Percentiles rank a stretch among this genome's conserved stretches.
Conservation (phyloP, 1,284 basidiomycete species). For the Apiotrichum veenhuisii region DNA sequence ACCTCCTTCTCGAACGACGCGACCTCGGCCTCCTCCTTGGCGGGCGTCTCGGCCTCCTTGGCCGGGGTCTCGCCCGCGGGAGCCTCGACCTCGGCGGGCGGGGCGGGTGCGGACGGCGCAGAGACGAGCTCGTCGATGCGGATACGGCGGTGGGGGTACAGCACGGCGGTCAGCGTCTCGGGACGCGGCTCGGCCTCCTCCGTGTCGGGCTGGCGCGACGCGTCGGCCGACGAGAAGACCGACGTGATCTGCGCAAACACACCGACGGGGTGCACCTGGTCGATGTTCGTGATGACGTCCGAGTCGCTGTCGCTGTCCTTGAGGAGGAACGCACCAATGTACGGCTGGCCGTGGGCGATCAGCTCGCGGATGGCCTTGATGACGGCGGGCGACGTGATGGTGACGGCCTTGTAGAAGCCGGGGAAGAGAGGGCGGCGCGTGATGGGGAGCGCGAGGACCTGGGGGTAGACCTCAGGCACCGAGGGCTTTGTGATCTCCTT, state of each 20-base stretch:
- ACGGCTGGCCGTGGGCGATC: slow-evolving; percentile 94
- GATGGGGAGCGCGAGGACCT: slow-evolving; percentile 92
- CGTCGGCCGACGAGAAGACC: slow-evolving; percentile 67
- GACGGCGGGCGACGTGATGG: slow-evolving; percentile 82
- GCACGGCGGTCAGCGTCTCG: slow-evolving; percentile 88
- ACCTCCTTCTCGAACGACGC: slow-evolving; percentile 57
- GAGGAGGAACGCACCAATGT: slow-evolving; percentile 94
- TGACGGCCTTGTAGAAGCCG: slow-evolving; percentile 96
- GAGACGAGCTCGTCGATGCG: slow-evolving; percentile 74
- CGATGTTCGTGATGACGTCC: slow-evolving; percentile 83
- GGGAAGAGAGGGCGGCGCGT: slow-evolving; percentile 94
- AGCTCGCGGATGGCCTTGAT: slow-evolving; percentile 94
- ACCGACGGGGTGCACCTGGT: slow-evolving; percentile 88
- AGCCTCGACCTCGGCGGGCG: slow-evolving; percentile 2
- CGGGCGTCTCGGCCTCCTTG: slow-evolving; percentile 18
- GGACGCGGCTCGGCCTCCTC: slow-evolving; percentile 50
- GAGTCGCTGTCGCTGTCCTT: slow-evolving; percentile 92
- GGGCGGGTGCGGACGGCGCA: slow-evolving; percentile 20
- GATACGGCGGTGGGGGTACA: slow-evolving; percentile 93
- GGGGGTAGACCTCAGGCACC: slow-evolving; percentile 83
- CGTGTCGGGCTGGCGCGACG: slow-evolving; percentile 47
- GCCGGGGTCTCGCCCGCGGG: background rate
- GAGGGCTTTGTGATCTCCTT: slow-evolving; percentile 63
- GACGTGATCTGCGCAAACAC: slow-evolving; percentile 98
- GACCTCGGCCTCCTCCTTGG: slow-evolving; percentile 49